These are phyloP conservation scores for Aureobasidium sp. DNA, from an alignment of 2,329 filamentous ascomycete genomes.

Conservation along the genomic window DNA sequence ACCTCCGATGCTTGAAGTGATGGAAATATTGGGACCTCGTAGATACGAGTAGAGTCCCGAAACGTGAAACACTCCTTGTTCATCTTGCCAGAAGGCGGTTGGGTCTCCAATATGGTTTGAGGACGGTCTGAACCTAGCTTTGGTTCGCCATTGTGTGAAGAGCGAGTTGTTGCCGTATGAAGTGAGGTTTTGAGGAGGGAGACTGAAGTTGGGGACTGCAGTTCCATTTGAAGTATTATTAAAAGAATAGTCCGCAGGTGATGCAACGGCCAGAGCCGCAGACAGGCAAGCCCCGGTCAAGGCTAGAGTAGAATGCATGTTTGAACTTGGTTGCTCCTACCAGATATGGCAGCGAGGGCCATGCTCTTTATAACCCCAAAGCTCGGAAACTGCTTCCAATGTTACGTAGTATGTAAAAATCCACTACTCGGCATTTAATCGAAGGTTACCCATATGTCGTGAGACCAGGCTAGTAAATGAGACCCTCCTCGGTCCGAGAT, in stretches of 20 bases:
- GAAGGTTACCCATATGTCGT: neutral
- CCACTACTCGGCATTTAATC: neutral
- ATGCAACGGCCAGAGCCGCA: neutral
- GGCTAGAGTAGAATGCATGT: neutral
- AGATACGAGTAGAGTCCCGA: neutral
- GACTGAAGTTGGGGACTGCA: neutral
- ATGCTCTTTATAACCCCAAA: neutral
- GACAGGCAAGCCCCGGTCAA: neutral
- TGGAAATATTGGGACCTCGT: neutral
- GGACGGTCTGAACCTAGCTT: conserved; percentile 6
- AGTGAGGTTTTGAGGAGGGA: conserved; percentile 6
- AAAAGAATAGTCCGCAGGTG: neutral
- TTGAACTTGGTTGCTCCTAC: neutral
- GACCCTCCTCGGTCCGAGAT: neutral
- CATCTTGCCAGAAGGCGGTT: conserved; percentile 11
- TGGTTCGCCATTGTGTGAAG: conserved; percentile 9
- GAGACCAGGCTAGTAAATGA: neutral
- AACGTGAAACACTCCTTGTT: neutral
- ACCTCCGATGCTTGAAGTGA: conserved; percentile 18
- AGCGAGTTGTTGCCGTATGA: neutral
- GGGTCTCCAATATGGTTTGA: conserved; percentile 7
- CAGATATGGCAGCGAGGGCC: neutral
- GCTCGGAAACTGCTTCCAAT: neutral
- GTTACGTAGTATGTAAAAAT: neutral
- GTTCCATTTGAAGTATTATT: neutral